Percentiles rank a stretch among this genome's conserved stretches.
These are phyloP conservation scores for Stephania yunnanensis DNA, from an alignment of 164 flowering plant genomes.

Conservation along the genomic window DNA sequence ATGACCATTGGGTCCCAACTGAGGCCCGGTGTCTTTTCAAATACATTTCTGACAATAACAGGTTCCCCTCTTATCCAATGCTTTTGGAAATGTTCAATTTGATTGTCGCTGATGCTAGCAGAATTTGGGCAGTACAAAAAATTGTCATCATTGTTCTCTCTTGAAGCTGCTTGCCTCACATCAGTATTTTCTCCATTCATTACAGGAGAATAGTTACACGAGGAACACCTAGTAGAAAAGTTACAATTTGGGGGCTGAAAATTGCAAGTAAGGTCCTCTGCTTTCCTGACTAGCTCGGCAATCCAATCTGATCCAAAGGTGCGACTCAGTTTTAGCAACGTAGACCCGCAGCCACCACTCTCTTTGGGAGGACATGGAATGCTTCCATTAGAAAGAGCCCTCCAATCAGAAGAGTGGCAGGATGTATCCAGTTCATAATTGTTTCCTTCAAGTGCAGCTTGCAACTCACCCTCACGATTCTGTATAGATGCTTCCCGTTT, in stretches of 20 bases:
- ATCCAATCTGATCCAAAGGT: conserved; percentile 47
- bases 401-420: conserved; percentile 37
- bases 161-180: conserved; percentile 50
- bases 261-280: conserved; percentile 35
- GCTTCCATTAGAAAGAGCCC: conserved; percentile 36
- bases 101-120: conserved; percentile 26
- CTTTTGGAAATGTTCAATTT: conserved; percentile 60
- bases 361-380: conserved; percentile 69
- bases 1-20: conserved; percentile 96
- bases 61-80: conserved; percentile 86
- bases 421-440: conserved; percentile 6
- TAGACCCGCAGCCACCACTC: conserved; percentile 67
- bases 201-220: conserved; percentile 25
- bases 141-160: conserved; percentile 48
- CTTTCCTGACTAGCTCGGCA: conserved; percentile 34
- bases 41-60: conserved; percentile 63
- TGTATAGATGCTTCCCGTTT: conserved; percentile 3
- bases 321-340: conserved; percentile 41
- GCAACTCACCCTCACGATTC: conserved; percentile 25
- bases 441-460: conserved; percentile 9
- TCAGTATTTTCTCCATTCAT: conserved; percentile 15
- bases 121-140: conserved; percentile 64
- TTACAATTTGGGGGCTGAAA: conserved; percentile 26
- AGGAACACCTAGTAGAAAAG: conserved; percentile 33
- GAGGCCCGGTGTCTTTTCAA: conserved; percentile 49